Base-by-base conservation (phyloP, 371 early-diverging fungal genomes). In the Lichtheimia ramosa region DNA sequence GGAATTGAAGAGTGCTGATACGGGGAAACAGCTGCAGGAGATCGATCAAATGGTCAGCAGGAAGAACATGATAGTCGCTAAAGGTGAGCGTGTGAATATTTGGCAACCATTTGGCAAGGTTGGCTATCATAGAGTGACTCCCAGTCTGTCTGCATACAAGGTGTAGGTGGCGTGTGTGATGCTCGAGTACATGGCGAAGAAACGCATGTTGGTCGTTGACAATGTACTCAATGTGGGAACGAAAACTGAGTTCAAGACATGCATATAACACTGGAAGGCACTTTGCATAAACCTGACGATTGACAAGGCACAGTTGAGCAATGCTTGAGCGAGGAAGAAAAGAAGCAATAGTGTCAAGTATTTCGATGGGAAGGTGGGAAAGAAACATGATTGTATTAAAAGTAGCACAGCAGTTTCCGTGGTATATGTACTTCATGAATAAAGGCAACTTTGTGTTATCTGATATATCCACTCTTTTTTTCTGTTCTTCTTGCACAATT, bases 191-290 rank as follows among this genome's bases (percentile, higher is more conserved):
- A 28, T 70, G 48, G 27, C 59, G 55, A 5, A 81, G 54, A 15
- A 55, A 63, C 0, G 52, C 42, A 13, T 66, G 70, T 3, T 53
- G 41, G 18, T 53, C 77, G 27, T 56, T 24, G 40, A 65, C 66
- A 13, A 81, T 63, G 20, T 75, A 70, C 13, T 60, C 64, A 24
- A 74, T 65, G 20, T 77, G 77, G 0, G 51, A 54, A 1, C 73
- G 65, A 51, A 68, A 62, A 3, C 70, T 66, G 5, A 81, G 56
- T 16, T 65, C 62, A 21, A 81, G 34, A 55, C 74, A 75, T 14
- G 50, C 42, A 61, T 81, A 81, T 3, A 81, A 61, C 7, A 40
- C 24, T 8, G 81, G 81, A 34, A 75, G 34, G 57, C 71, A 69
- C 10, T 59, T 24, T 39, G 67, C 62, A 54, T 72, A 71, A 15